These are phyloP conservation scores for Ligustrum vulgare DNA, from an alignment of 257 asterid genomes.

Conservation along the genomic window DNA sequence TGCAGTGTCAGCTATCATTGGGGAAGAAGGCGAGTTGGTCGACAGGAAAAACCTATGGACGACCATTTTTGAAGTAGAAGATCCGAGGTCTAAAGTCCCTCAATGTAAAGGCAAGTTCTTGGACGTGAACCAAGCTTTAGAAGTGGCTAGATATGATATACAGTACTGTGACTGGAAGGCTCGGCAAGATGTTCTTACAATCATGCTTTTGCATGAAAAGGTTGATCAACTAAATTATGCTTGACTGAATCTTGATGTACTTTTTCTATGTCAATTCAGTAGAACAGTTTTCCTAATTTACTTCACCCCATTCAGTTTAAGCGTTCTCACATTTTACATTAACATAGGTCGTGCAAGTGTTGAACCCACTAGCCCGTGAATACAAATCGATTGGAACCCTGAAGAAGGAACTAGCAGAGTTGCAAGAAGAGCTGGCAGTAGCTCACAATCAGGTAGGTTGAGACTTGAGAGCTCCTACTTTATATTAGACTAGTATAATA, in stretches of 20 bases:
- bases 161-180: slow-evolving; percentile 99
- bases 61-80: slow-evolving; percentile 79
- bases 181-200: slow-evolving; percentile 82
- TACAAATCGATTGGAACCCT: slow-evolving; percentile 89
- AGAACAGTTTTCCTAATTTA: neutral
- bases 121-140: slow-evolving; percentile 76
- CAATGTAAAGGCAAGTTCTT: slow-evolving; percentile 74
- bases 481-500: neutral
- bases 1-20: slow-evolving; percentile 71
- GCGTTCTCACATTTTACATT: neutral
- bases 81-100: slow-evolving; percentile 82
- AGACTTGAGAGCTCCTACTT: neutral
- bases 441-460: slow-evolving; percentile 82
- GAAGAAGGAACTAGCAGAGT: slow-evolving; percentile 81
- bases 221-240: slow-evolving; percentile 29
- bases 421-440: slow-evolving; percentile 69
- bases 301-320: neutral
- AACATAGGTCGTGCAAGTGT: slow-evolving; percentile 76
- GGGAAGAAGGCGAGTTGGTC: slow-evolving; percentile 57
- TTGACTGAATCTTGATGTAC: neutral
- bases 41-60: slow-evolving; percentile 71
- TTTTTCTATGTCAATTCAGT: neutral
- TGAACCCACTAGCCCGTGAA: slow-evolving; percentile 96
- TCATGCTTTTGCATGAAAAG: slow-evolving; percentile 97
- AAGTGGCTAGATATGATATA: slow-evolving; percentile 81